phyloP scores from a whole-genome alignment of 257 asterid species.

The Fraxinus americana region DNA sequence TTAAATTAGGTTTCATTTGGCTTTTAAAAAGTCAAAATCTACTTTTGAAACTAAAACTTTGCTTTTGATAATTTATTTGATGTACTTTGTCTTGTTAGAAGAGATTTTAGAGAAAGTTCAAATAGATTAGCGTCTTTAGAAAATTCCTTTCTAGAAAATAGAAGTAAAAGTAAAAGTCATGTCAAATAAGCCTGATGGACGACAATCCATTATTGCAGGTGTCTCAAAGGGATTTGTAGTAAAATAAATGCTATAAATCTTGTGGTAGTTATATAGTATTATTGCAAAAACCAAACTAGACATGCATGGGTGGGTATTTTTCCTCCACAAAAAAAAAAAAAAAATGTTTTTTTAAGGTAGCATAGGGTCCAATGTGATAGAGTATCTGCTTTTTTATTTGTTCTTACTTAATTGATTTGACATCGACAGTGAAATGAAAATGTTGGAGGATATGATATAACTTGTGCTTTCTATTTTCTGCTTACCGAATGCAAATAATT shows the following conservation, averaged over 20 bases:
- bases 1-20: too few species aligned
- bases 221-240: background rate
- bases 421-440: background rate
- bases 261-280: background rate
- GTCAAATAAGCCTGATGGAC: too few species aligned
- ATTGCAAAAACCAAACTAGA: background rate
- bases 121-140: too few species aligned
- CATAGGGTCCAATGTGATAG: background rate
- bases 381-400: background rate
- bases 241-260: too few species aligned
- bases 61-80: too few species aligned
- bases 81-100: too few species aligned
- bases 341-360: background rate
- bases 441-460: background rate
- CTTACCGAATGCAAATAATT: background rate
- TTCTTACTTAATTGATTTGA: background rate
- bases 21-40: too few species aligned
- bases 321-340: background rate
- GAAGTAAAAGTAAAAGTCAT: too few species aligned
- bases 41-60: too few species aligned
- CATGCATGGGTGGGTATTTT: background rate
- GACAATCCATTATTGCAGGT: background rate
- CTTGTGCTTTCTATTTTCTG: background rate
- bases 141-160: too few species aligned
- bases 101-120: too few species aligned